These are phyloP conservation scores for Boletus mariae DNA, from an alignment of 1,284 basidiomycete genomes.

Conservation along the genomic window DNA sequence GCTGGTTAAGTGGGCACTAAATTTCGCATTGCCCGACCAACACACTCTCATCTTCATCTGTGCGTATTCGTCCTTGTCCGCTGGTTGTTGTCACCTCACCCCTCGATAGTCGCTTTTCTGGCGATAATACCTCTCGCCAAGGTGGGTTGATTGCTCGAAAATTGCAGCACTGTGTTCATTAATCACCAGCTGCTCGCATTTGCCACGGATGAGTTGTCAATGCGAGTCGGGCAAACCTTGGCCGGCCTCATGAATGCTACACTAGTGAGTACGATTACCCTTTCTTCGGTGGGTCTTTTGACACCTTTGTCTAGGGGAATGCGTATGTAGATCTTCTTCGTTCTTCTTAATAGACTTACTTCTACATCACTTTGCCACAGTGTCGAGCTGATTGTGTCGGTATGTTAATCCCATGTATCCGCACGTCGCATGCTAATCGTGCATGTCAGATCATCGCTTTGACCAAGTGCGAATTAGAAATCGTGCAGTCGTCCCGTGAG, in stretches of 20 bases:
- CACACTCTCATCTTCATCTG: slow-evolving; percentile 70
- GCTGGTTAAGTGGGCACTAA: slow-evolving; percentile 60
- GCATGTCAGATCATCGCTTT: slow-evolving; percentile 72
- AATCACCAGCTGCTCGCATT: slow-evolving; percentile 68
- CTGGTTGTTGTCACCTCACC: slow-evolving; percentile 5
- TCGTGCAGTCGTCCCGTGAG: slow-evolving; percentile 83
- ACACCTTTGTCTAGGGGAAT: slow-evolving; percentile 54
- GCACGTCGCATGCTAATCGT: slow-evolving; percentile 5
- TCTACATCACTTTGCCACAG: slow-evolving; percentile 35
- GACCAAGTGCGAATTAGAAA: slow-evolving; percentile 71
- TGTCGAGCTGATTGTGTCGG: slow-evolving; percentile 78
- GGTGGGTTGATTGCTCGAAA: slow-evolving; percentile 34
- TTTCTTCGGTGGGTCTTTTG: slow-evolving; percentile 1
- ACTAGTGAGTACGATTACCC: slow-evolving; percentile 46
- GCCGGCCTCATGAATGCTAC: slow-evolving; percentile 87
- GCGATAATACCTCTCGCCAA: slow-evolving; percentile 75
- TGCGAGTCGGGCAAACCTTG: slow-evolving; percentile 81
- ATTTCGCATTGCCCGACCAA: slow-evolving; percentile 54
- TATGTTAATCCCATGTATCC: slow-evolving; percentile 28
- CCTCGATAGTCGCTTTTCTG: slow-evolving; percentile 58
- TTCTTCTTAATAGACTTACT: slow-evolving; percentile 1
- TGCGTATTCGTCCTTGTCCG: slow-evolving; percentile 35
- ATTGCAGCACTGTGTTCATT: not conserved
- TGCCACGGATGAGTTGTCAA: slow-evolving; percentile 83
- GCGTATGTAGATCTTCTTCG: slow-evolving; percentile 50